Base-by-base conservation (phyloP, 805 yeast genomes). In the Myxozyma kluyveri region DNA sequence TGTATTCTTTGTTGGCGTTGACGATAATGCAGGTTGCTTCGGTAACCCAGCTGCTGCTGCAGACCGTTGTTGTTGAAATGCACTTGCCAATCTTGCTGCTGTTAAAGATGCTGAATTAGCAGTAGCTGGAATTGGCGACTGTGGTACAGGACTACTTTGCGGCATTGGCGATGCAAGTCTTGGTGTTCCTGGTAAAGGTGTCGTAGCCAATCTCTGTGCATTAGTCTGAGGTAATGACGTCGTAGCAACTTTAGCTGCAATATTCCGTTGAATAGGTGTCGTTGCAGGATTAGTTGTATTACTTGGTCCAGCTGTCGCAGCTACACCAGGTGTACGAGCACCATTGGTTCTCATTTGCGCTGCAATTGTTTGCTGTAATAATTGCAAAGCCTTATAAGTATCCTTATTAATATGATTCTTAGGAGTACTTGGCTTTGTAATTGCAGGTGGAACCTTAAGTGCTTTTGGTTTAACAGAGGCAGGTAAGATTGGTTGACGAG, bases 341-440 rank as follows among this genome's bases (percentile, higher is more conserved):
- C 50, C 54, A 10, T 49, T 51, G 21, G 85, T 87, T 63, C 86
- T 87, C 29, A 95, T 85, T 51, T 90, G 77, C 12, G 82, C 78
- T 62, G 88, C 84, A 22, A 91, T 73, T 65, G 90, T 96, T 62
- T 88, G 89, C 69, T 91, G 96, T 50, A 91, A 70, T 61, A 88
- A 85, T 1, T 86, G 80, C 65, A 91, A 75, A 4, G 96, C 84
- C 62, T 86, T 80, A 72, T 81, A 77, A 1, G 88, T 82, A 59
- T 81, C 86, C 40, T 74, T 78, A 49, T 50, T 57, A 19, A 59
- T 49, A 26, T 53, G 41, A 12, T 52, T 50, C 17, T 42, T 46
- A 4, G 52, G 38, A 14, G 42, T 37, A 37, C 49, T 50, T 4
- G 54, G 51, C 42, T 56, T 52, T 22, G 43, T 12, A 40, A 52